Conservation (phyloP, 2,329 filamentous ascomycete genomes). For the Colletotrichum spinosum region DNA sequence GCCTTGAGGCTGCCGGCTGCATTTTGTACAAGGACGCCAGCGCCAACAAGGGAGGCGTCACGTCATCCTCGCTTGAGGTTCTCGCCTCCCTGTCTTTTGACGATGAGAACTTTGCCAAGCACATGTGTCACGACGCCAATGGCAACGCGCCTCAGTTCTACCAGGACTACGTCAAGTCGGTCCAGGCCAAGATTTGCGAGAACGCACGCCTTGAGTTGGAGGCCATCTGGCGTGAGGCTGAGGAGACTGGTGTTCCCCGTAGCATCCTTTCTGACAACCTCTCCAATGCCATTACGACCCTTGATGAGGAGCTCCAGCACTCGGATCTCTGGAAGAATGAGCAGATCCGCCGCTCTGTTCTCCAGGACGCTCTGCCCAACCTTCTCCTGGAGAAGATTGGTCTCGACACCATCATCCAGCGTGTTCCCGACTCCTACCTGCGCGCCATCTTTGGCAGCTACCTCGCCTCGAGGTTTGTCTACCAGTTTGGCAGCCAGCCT, state of each 20-base stretch:
- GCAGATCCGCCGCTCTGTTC: conserved; percentile 79
- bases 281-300: conserved; percentile 91
- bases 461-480: conserved; percentile 94
- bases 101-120: conserved; percentile 84
- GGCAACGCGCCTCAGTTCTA: conserved; percentile 91
- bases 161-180: conserved; percentile 89
- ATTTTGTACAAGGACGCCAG: conserved; percentile 98
- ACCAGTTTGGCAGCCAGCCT: conserved; percentile 91
- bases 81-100: conserved; percentile 95
- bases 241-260: conserved; percentile 81
- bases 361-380: conserved; percentile 87
- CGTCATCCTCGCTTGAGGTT: conserved; percentile 95
- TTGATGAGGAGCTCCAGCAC: conserved; percentile 95
- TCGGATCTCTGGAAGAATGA: conserved; percentile 92
- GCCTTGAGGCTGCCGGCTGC: conserved; percentile 93
- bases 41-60: conserved; percentile 98
- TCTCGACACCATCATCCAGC: conserved; percentile 84
- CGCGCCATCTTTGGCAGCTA: conserved; percentile 96
- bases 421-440: conserved; percentile 92
- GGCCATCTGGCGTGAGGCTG: conserved; percentile 96
- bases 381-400: conserved; percentile 91
- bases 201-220: conserved; percentile 97
- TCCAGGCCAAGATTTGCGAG: conserved; percentile 89
- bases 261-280: conserved; percentile 93
- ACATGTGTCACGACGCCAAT: conserved; percentile 87